Evolutionary conservation across 805 yeast genomes (phyloP).

Genomic region (Candida tibetensis): DNA sequence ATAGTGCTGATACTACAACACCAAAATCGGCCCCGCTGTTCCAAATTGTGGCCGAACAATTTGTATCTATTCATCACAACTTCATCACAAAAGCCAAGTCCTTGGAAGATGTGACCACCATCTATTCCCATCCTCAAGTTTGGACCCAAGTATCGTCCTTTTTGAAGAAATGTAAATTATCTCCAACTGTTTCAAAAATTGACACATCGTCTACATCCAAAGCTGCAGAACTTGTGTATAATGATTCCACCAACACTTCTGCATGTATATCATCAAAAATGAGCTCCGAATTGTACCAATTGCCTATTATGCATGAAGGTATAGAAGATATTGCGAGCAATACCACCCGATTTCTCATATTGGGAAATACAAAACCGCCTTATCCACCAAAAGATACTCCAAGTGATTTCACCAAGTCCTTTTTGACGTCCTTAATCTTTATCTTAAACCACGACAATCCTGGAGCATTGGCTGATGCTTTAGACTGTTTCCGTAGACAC

Average conservation of each 20-base stretch:
- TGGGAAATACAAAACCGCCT: slow-evolving; percentile 39
- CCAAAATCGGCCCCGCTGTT: slow-evolving; percentile 26
- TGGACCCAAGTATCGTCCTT: slow-evolving; percentile 88
- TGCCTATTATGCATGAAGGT: slow-evolving; percentile 51
- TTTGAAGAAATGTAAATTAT: slow-evolving; percentile 32
- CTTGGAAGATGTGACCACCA: slow-evolving; percentile 45
- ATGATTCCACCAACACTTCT: slow-evolving; percentile 32
- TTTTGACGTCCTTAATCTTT: slow-evolving; percentile 60
- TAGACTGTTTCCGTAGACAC: slow-evolving; percentile 53
- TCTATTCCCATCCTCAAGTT: slow-evolving; percentile 95
- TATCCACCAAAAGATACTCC: slow-evolving; percentile 8
- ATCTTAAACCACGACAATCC: slow-evolving; percentile 61
- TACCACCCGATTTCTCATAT: slow-evolving; percentile 79
- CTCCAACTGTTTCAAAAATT: slow-evolving; percentile 41
- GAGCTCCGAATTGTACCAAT: slow-evolving; percentile 59
- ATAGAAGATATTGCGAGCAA: slow-evolving; percentile 75
- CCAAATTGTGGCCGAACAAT: slow-evolving; percentile 70
- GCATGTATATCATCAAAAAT: slow-evolving; percentile 74
- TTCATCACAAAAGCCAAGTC: slow-evolving; percentile 49
- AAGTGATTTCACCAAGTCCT: slow-evolving; percentile 3
- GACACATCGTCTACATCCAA: slow-evolving; percentile 80
- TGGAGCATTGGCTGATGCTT: slow-evolving; percentile 70
- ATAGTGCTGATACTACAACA: background rate
- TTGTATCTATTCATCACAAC: slow-evolving; percentile 79
- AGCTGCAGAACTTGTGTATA: slow-evolving; percentile 68